These are phyloP conservation scores for Aspergillus phoenicis DNA, from an alignment of 2,329 filamentous ascomycete species.

Conservation along the genomic window DNA sequence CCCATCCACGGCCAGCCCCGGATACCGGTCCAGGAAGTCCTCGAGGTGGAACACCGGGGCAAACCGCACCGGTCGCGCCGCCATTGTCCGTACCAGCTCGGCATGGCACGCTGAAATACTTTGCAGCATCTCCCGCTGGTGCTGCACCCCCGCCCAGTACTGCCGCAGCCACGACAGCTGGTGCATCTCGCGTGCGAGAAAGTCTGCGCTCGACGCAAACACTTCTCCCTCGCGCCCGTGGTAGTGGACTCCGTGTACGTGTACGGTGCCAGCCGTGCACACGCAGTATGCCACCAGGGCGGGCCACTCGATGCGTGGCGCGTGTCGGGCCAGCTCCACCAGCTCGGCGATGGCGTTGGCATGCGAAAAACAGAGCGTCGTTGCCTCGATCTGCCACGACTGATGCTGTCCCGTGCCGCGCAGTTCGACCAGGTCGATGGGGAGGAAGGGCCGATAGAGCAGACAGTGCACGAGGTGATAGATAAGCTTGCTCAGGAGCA, in stretches of 20 bases:
- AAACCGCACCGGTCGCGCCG: constrained; percentile 70
- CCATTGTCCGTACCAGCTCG: constrained; percentile 73
- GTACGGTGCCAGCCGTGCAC: constrained; percentile 82
- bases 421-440: constrained; percentile 79
- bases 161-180: constrained; percentile 74
- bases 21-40: constrained; percentile 85
- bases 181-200: constrained; percentile 76
- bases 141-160: constrained; percentile 75
- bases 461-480: constrained; percentile 87
- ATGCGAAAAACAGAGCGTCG: constrained; percentile 82
- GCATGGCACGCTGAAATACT: constrained; percentile 76
- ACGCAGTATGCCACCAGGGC: constrained; percentile 85
- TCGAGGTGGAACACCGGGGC: constrained; percentile 81
- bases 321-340: constrained; percentile 75
- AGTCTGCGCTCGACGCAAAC: constrained; percentile 68
- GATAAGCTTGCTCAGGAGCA: constrained; percentile 81
- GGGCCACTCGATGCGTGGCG: constrained; percentile 78
- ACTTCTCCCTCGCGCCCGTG: constrained; percentile 62
- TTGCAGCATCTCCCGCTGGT: constrained; percentile 78
- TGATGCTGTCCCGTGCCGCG: constrained; percentile 80
- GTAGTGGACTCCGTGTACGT: constrained; percentile 84
- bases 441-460: constrained; percentile 83
- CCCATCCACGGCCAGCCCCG: constrained; percentile 70
- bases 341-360: constrained; percentile 85
- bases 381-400: constrained; percentile 90